These are phyloP conservation scores for Colletotrichum sp. DNA, from an alignment of 2,329 filamentous ascomycete genomes.

Conservation along the genomic window DNA sequence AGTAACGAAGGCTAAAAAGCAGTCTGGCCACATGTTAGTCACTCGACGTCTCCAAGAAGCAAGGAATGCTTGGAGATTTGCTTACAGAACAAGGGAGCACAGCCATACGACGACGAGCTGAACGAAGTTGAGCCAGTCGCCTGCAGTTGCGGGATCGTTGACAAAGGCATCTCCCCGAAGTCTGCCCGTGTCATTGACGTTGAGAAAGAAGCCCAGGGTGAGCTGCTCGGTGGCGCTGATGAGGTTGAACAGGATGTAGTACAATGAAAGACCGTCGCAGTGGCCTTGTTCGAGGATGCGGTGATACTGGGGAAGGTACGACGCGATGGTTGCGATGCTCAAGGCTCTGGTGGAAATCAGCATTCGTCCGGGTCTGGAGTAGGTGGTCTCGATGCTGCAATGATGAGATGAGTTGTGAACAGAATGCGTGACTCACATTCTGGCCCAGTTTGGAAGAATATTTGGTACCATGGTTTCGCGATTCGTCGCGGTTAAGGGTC, in stretches of 20 bases:
- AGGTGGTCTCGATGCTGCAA: background rate
- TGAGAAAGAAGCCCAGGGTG: background rate
- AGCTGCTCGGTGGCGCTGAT: slow-evolving; percentile 2
- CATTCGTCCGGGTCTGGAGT: background rate
- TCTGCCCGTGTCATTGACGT: background rate
- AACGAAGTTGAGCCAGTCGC: slow-evolving; percentile 11
- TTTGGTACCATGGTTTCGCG: background rate
- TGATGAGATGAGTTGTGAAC: background rate
- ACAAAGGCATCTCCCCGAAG: background rate
- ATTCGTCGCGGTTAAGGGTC: background rate
- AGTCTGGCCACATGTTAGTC: background rate
- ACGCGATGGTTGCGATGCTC: background rate
- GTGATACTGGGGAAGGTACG: slow-evolving; percentile 4
- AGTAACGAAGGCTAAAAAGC: background rate
- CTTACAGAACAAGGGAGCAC: background rate
- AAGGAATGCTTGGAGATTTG: background rate
- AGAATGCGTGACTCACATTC: background rate
- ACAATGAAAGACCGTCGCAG: background rate
- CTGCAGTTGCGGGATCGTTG: background rate
- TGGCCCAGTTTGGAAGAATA: background rate
- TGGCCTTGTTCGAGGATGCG: background rate
- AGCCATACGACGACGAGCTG: background rate
- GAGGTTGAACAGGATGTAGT: background rate
- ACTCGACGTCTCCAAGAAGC: background rate
- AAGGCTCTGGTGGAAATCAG: background rate